A percentile compares a stretch with the other conserved stretches of the same genome.
Conservation (phyloP, 768 basidiomycete genomes). For the Dictyophora rubrovolvata region DNA sequence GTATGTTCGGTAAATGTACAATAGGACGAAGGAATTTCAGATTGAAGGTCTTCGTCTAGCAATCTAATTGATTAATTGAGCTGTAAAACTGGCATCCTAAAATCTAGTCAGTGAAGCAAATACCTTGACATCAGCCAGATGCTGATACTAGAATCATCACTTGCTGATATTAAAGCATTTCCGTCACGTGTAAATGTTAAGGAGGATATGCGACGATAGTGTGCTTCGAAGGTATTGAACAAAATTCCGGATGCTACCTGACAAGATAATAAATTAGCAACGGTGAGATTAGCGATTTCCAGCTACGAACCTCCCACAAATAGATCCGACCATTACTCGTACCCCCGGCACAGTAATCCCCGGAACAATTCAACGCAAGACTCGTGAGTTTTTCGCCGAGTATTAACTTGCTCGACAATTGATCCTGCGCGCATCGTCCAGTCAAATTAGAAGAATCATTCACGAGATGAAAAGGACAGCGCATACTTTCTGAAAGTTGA, state of each 20-base stretch:
- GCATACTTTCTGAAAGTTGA: conserved; percentile 84
- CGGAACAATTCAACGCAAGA: conserved; percentile 61
- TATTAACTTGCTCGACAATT: conserved; percentile 75
- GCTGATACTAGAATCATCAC: conserved; percentile 81
- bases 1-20: conserved; percentile 86
- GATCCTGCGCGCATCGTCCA: conserved; percentile 48
- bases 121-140: conserved; percentile 88
- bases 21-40: conserved; percentile 66
- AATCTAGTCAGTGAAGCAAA: conserved; percentile 18
- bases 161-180: conserved; percentile 69
- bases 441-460: neutral
- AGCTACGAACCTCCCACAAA: conserved; percentile 82
- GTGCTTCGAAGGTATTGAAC: conserved; percentile 87
- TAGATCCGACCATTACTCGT: conserved; percentile 84
- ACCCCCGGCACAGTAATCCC: conserved; percentile 78
- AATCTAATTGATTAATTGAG: conserved; percentile 36
- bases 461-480: neutral
- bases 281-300: neutral
- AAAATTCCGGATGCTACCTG: conserved; percentile 91
- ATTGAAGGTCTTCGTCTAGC: conserved; percentile 63
- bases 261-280: neutral
- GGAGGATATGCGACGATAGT: conserved; percentile 82
- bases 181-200: conserved; percentile 80
- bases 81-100: neutral
- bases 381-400: conserved; percentile 85